A percentile compares a stretch with the other conserved stretches of the same genome.
phyloP scores from a whole-genome alignment of 2,329 filamentous ascomycete species.

The Fusarium papillatum region DNA sequence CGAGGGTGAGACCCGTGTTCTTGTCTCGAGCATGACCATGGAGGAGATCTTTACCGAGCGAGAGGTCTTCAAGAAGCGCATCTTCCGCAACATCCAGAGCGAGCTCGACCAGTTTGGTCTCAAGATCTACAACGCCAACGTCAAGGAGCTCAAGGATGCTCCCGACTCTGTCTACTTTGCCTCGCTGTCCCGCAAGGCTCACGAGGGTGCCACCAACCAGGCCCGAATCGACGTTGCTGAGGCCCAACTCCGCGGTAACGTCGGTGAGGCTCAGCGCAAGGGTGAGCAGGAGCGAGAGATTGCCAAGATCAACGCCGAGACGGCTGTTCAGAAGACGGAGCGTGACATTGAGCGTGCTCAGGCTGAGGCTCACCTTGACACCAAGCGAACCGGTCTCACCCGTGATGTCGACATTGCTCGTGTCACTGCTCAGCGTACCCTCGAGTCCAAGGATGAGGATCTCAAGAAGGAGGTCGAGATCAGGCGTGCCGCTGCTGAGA shows the following conservation, averaged over 20 bases:
- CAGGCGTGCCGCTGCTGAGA: constrained; percentile 83
- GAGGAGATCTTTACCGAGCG: constrained; percentile 88
- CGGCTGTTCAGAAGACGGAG: constrained; percentile 87
- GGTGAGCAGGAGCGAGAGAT: constrained; percentile 89
- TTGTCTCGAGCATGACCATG: constrained; percentile 93
- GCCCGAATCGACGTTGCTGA: constrained; percentile 77
- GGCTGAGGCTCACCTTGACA: constrained; percentile 83
- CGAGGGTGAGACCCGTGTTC: constrained; percentile 86
- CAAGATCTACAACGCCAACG: constrained; percentile 79
- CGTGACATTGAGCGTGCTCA: constrained; percentile 85
- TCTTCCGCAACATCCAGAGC: constrained; percentile 81
- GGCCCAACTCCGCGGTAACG: constrained; percentile 75
- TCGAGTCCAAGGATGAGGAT: constrained; percentile 84
- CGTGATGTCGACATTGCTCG: constrained; percentile 82
- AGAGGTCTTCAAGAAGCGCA: constrained; percentile 82
- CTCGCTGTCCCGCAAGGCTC: constrained; percentile 84
- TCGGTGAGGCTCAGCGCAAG: constrained; percentile 83
- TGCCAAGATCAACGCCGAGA: constrained; percentile 89
- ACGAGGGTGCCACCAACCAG: constrained; percentile 88
- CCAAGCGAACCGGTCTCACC: constrained; percentile 78
- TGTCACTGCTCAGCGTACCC: constrained; percentile 79
- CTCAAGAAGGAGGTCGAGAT: constrained; percentile 83
- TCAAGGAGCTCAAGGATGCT: constrained; percentile 90
- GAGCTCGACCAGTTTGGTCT: constrained; percentile 88
- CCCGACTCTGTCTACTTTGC: constrained; percentile 87